A percentile compares a stretch with the other conserved stretches of the same genome.
Conservation (phyloP, 805 yeast genomes). For the Wickerhamiella brachini region DNA sequence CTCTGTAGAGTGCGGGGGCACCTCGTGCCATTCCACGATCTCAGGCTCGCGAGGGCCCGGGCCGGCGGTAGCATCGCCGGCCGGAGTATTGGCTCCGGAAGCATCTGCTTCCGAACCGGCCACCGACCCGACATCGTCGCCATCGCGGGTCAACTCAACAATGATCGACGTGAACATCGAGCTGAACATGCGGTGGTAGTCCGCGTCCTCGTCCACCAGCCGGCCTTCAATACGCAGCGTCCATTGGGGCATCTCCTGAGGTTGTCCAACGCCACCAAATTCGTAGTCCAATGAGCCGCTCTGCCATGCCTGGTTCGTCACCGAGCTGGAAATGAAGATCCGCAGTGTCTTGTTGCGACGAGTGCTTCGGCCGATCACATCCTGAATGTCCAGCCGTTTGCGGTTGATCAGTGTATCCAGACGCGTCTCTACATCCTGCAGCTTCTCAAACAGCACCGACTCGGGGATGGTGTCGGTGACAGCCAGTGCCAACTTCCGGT, state of each 20-base stretch:
- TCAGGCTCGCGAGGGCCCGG: conserved; percentile 7
- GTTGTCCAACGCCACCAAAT: conserved; percentile 14
- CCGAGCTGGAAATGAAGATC: conserved; percentile 66
- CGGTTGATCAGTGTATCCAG: conserved; percentile 72
- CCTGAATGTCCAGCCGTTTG: conserved; percentile 76
- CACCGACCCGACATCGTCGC: background rate
- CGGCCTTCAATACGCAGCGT: conserved; percentile 82
- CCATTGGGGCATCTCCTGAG: conserved; percentile 43
- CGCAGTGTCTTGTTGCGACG: conserved; percentile 49
- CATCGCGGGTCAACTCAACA: conserved; percentile 42
- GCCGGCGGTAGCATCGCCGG: background rate
- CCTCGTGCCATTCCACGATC: conserved; percentile 83
- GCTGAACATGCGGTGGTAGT: conserved; percentile 50
- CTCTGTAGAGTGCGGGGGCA: conserved; percentile 15
- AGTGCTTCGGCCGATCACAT: conserved; percentile 37
- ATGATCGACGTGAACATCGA: conserved; percentile 73
- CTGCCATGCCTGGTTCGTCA: conserved; percentile 88
- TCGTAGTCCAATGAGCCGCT: conserved; percentile 17
- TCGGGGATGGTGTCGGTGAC: conserved; percentile 45
- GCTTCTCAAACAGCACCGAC: conserved; percentile 53
- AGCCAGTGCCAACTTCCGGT: conserved; percentile 35
- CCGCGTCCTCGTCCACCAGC: conserved; percentile 39
- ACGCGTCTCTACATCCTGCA: conserved; percentile 68
- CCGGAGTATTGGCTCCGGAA: background rate
- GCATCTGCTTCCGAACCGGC: background rate